phyloP scores from a whole-genome alignment of 208 protist species.

The Leishmania arabica region DNA sequence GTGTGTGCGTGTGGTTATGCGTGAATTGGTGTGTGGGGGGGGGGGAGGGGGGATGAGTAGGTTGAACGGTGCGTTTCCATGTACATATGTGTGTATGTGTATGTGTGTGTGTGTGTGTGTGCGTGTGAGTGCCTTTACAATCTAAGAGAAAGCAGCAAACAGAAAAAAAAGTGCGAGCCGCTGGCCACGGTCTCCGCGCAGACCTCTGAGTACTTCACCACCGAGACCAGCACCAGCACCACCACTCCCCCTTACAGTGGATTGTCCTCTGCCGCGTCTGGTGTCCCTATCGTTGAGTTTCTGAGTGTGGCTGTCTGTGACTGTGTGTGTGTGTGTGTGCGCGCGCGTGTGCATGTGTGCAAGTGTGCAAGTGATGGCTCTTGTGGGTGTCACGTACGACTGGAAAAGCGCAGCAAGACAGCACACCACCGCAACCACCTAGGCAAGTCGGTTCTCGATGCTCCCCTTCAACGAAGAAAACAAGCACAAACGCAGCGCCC shows the following conservation, averaged over 20 bases:
- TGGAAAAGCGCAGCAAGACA: background rate
- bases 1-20: background rate
- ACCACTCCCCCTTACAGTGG: background rate
- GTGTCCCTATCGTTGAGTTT: background rate
- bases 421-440: background rate
- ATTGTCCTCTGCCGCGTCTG: background rate
- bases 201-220: background rate
- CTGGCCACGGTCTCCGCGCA: background rate
- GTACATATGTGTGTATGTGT: background rate
- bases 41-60: too few species aligned
- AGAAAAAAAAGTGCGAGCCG: background rate
- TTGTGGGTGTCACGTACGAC: background rate
- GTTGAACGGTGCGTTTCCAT: background rate
- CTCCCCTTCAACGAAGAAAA: background rate
- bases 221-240: background rate
- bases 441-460: background rate
- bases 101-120: background rate
- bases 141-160: background rate
- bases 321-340: background rate
- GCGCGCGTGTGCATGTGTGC: background rate
- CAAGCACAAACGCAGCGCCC: background rate
- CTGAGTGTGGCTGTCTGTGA: background rate
- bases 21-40: too few species aligned
- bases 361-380: background rate
- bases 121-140: background rate